These are phyloP conservation scores for Wickerhamiella pararugosa DNA, from an alignment of 1,139 yeast genomes.

Conservation along the genomic window DNA sequence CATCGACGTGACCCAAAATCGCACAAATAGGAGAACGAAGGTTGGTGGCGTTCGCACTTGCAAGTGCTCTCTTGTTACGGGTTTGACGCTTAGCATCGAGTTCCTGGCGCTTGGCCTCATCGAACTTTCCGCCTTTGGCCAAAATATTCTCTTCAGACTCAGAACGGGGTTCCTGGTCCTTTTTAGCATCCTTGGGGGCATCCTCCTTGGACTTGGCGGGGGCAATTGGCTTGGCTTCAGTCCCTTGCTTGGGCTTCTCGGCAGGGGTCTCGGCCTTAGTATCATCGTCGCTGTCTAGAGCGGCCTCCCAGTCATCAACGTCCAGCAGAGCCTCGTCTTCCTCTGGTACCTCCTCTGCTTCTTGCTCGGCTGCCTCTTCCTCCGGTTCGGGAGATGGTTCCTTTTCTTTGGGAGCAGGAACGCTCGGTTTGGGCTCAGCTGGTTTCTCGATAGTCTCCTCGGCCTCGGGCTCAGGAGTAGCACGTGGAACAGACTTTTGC, in stretches of 20 bases:
- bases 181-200: constrained; percentile 10
- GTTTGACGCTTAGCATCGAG: constrained; percentile 28
- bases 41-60: constrained; percentile 28
- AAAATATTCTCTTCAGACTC: constrained; percentile 8
- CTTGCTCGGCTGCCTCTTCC: constrained; percentile 14
- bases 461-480: constrained; percentile 16
- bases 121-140: constrained; percentile 10
- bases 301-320: constrained; percentile 12
- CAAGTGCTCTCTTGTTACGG: constrained; percentile 27
- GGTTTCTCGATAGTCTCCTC: constrained; percentile 11
- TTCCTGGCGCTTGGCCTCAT: constrained; percentile 20
- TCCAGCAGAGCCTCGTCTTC: constrained; percentile 14
- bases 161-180: constrained; percentile 13
- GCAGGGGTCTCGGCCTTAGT: constrained; percentile 23
- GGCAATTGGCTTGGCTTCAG: constrained; percentile 9
- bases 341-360: constrained; percentile 15
- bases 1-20: constrained; percentile 98
- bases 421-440: constrained; percentile 16
- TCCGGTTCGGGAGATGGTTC: neutral
- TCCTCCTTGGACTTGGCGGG: constrained; percentile 9
- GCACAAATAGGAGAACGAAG: constrained; percentile 98
- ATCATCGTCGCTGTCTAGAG: constrained; percentile 20
- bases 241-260: constrained; percentile 15
- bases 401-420: constrained; percentile 11
- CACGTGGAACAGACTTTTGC: constrained; percentile 12